Conservation (phyloP, 768 basidiomycete species). For the Lactifluus pinguis region DNA sequence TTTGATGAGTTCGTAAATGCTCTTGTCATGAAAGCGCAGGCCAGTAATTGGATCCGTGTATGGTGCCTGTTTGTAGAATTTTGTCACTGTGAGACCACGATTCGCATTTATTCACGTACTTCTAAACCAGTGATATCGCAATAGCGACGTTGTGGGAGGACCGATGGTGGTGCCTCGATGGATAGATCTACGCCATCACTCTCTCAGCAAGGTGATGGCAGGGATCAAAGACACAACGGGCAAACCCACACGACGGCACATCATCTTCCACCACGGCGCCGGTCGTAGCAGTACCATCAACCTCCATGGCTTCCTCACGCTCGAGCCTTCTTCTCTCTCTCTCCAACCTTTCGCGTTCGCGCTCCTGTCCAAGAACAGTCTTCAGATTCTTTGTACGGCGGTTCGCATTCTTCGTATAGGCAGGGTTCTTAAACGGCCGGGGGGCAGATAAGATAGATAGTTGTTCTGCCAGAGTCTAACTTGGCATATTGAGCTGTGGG, state of each 20-base stretch:
- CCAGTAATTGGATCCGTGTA: conserved; percentile 79
- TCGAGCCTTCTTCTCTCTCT: conserved; percentile 49
- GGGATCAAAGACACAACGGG: not conserved
- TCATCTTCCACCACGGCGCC: conserved; percentile 42
- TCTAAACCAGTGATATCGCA: conserved; percentile 86
- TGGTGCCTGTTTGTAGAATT: conserved; percentile 43
- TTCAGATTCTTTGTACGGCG: conserved; percentile 75
- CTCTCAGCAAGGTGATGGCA: not conserved
- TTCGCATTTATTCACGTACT: conserved; percentile 28
- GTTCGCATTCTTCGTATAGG: conserved; percentile 60
- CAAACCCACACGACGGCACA: conserved; percentile 55
- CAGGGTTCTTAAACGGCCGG: conserved; percentile 70
- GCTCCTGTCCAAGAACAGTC: conserved; percentile 66
- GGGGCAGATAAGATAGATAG: conserved; percentile 62
- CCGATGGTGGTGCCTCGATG: conserved; percentile 78
- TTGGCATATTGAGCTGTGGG: not conserved
- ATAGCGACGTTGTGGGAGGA: conserved; percentile 66
- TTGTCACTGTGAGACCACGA: not conserved
- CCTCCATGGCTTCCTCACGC: conserved; percentile 44
- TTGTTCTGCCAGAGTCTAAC: conserved; percentile 62
- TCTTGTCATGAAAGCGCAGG: conserved; percentile 77
- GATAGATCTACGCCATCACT: conserved; percentile 45
- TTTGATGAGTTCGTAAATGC: conserved; percentile 76
- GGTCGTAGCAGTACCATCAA: conserved; percentile 34
- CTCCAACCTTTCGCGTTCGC: conserved; percentile 64